Evolutionary conservation across 768 basidiomycete species (phyloP).

Genomic region (Agaricus subrufescens): DNA sequence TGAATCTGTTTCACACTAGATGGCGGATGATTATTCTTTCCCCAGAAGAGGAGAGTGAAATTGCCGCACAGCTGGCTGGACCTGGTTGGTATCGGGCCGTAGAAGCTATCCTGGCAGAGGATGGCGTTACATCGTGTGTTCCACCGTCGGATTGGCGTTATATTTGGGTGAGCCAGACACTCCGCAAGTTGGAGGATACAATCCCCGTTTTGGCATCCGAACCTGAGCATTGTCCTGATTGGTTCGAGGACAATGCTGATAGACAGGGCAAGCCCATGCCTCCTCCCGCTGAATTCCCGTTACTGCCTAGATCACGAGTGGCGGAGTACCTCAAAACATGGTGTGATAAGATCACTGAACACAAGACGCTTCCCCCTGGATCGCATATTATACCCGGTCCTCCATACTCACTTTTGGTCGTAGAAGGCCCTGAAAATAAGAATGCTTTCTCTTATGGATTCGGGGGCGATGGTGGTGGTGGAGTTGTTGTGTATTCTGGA

Average conservation of each 20-base stretch:
- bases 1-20: constrained; percentile 30
- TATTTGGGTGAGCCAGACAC: constrained; percentile 76
- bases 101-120: constrained; percentile 65
- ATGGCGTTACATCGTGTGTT: constrained; percentile 60
- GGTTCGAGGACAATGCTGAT: constrained; percentile 39
- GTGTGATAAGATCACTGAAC: constrained; percentile 45
- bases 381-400: constrained; percentile 69
- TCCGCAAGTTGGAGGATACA: constrained; percentile 71
- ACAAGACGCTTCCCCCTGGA: constrained; percentile 29
- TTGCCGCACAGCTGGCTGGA: constrained; percentile 78
- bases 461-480: constrained; percentile 85
- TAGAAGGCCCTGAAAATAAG: constrained; percentile 75
- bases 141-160: constrained; percentile 85
- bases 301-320: constrained; percentile 79
- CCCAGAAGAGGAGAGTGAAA: constrained; percentile 89
- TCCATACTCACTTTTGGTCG: constrained; percentile 86
- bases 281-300: constrained; percentile 77
- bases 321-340: constrained; percentile 63
- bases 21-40: constrained; percentile 87
- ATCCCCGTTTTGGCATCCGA: constrained; percentile 67
- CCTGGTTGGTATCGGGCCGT: constrained; percentile 86
- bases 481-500: constrained; percentile 92
- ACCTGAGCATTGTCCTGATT: constrained; percentile 46
- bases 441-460: constrained; percentile 98
- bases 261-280: constrained; percentile 58